Evolutionary conservation across 345 rosid genomes (phyloP).

Genomic region (Passiflora organensis): DNA sequence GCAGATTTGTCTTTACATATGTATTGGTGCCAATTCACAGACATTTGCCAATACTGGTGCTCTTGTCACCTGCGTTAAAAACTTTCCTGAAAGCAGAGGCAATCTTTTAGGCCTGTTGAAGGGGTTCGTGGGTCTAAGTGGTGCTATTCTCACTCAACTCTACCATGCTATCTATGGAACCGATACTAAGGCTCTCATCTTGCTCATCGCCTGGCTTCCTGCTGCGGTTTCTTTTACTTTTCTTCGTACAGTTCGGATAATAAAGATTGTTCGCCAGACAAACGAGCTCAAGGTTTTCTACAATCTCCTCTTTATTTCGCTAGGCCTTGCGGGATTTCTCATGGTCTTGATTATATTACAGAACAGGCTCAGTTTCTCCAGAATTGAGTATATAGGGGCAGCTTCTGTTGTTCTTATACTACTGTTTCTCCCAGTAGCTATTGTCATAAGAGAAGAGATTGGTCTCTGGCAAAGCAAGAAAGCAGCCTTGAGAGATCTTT

Average conservation of each 20-base stretch:
- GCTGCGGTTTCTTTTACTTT: slow-evolving; percentile 10
- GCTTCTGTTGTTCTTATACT: slow-evolving; percentile 3
- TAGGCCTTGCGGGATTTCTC: slow-evolving; percentile 19
- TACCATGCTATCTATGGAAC: slow-evolving; percentile 21
- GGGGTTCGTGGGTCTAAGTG: slow-evolving; percentile 24
- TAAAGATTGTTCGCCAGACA: slow-evolving; percentile 11
- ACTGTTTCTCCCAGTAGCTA: slow-evolving; percentile 16
- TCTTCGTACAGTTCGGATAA: slow-evolving; percentile 7
- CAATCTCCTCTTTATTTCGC: slow-evolving; percentile 14
- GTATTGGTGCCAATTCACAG: slow-evolving; percentile 12
- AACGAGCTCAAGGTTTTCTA: slow-evolving; percentile 18
- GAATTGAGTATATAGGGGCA: slow-evolving; percentile 13
- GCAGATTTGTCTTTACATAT: too few species aligned
- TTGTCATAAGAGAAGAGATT: slow-evolving; percentile 4
- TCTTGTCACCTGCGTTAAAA: slow-evolving; percentile 18
- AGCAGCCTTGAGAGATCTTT: too few species aligned
- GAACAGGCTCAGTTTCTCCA: slow-evolving; percentile 15
- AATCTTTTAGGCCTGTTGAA: slow-evolving; percentile 22
- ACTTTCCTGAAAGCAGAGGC: slow-evolving; percentile 26
- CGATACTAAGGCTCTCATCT: slow-evolving; percentile 10
- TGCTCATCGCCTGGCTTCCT: slow-evolving; percentile 25
- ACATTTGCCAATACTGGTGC: slow-evolving; percentile 22
- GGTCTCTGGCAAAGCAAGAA: slow-evolving; percentile 2
- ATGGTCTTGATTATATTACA: slow-evolving; percentile 21
- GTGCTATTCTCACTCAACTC: slow-evolving; percentile 21